phyloP scores from a whole-genome alignment of 768 basidiomycete genomes.

The Naematelia encephala region DNA sequence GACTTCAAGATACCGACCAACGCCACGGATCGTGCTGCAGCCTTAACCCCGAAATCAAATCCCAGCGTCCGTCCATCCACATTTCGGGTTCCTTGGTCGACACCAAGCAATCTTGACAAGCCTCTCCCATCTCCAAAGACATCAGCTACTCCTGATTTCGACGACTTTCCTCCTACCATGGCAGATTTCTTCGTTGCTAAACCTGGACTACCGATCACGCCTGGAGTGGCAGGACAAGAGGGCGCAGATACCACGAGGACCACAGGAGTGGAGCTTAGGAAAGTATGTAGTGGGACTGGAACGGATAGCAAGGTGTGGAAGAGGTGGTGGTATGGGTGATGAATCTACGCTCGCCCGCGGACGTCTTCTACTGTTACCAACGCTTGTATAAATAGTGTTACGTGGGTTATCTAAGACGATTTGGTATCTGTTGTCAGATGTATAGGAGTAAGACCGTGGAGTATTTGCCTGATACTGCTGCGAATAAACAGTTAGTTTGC shows the following conservation, averaged over 20 bases:
- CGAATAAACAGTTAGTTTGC: no score
- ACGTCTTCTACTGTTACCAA: no score
- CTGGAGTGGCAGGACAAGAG: not conserved
- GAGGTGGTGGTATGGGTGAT: not conserved
- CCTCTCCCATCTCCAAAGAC: no score
- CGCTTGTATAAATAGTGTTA: no score
- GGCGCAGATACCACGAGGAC: not conserved
- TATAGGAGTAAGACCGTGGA: no score
- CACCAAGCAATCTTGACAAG: no score
- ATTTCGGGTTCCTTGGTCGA: no score
- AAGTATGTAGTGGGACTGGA: not conserved
- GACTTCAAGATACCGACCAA: not conserved
- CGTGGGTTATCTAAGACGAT: no score
- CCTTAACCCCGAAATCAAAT: not conserved
- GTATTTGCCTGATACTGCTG: no score
- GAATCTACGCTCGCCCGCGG: no score
- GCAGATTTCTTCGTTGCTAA: not conserved
- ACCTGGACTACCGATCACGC: not conserved
- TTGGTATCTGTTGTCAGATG: no score
- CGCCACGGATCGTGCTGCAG: not conserved
- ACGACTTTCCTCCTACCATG: not conserved
- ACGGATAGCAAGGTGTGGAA: not conserved
- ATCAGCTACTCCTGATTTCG: not conserved
- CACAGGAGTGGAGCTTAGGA: not conserved
- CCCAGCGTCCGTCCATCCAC: not conserved